Conservation (phyloP, 768 basidiomycete species). For the Lyophyllum semitale region DNA sequence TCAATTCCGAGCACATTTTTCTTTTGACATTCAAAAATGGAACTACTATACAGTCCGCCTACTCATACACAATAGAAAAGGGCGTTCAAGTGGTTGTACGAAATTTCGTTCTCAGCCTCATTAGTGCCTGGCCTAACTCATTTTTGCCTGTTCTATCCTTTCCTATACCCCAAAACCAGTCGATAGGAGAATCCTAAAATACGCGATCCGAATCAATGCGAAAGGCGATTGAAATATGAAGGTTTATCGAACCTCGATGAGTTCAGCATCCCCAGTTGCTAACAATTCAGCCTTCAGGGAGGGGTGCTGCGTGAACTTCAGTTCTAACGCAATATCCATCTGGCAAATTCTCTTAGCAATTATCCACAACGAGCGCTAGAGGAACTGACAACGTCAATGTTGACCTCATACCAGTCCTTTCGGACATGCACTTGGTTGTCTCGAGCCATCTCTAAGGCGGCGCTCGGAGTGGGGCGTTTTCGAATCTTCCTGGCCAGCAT, state of each 20-base stretch:
- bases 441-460: constrained; percentile 68
- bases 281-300: constrained; percentile 59
- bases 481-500: constrained; percentile 77
- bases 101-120: constrained; percentile 58
- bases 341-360: constrained; percentile 20
- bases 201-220: background rate
- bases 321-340: constrained; percentile 68
- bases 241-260: constrained; percentile 56
- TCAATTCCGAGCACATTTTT: background rate
- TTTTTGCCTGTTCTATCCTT: constrained; percentile 65
- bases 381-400: constrained; percentile 59
- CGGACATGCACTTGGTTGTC: constrained; percentile 58
- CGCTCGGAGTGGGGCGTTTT: constrained; percentile 57
- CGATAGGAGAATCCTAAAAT: constrained; percentile 64
- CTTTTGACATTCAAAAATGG: background rate
- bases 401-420: constrained; percentile 67
- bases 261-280: constrained; percentile 63
- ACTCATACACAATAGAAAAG: too few relatives aligned
- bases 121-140: constrained; percentile 72
- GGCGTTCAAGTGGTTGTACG: constrained; percentile 27
- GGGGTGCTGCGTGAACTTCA: constrained; percentile 72
- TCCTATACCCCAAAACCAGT: constrained; percentile 77
- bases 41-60: too few relatives aligned
- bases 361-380: background rate
- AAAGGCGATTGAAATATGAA: background rate